These are phyloP conservation scores for Lachnellula willkommii DNA, from an alignment of 2,329 filamentous ascomycete genomes.

Conservation along the genomic window DNA sequence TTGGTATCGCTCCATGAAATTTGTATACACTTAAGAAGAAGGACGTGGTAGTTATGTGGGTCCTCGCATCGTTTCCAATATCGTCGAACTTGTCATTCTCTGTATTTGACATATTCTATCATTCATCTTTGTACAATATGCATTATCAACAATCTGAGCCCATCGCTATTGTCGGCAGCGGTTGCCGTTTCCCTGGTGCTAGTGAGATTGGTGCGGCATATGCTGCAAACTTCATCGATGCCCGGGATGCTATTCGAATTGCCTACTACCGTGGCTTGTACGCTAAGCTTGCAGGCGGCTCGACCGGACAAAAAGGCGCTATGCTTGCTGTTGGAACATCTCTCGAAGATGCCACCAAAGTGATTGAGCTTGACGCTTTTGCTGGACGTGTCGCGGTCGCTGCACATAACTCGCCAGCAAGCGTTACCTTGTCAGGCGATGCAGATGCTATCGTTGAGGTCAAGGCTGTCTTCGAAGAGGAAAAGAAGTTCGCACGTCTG, in stretches of 20 bases:
- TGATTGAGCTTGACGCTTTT: slow-evolving; percentile 5
- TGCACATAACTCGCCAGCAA: slow-evolving; percentile 17
- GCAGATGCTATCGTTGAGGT: slow-evolving; percentile 12
- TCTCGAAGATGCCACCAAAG: slow-evolving; percentile 3
- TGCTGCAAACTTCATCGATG: slow-evolving; percentile 31
- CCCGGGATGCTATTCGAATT: slow-evolving; percentile 26
- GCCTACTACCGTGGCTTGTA: slow-evolving; percentile 9
- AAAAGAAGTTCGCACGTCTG: slow-evolving; percentile 12
- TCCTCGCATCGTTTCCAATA: neutral
- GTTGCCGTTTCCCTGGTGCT: slow-evolving; percentile 35
- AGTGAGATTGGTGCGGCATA: slow-evolving; percentile 31
- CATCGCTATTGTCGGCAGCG: slow-evolving; percentile 34
- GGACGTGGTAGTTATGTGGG: slow-evolving; percentile 1
- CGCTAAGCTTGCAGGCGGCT: neutral
- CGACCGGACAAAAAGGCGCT: slow-evolving; percentile 10
- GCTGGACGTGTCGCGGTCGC: slow-evolving; percentile 20
- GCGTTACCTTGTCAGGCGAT: slow-evolving; percentile 26
- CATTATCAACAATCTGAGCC: slow-evolving; percentile 4
- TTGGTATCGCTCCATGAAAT: slow-evolving; percentile 4
- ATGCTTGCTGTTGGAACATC: slow-evolving; percentile 10
- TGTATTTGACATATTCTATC: slow-evolving; percentile 2
- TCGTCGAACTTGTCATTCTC: neutral
- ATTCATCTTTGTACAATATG: slow-evolving; percentile 6
- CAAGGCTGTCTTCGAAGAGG: slow-evolving; percentile 9
- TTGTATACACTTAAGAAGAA: slow-evolving; percentile 8